Evolutionary conservation across 352 stramenopile genomes (phyloP).

Genomic region (Phytophthora citricola): DNA sequence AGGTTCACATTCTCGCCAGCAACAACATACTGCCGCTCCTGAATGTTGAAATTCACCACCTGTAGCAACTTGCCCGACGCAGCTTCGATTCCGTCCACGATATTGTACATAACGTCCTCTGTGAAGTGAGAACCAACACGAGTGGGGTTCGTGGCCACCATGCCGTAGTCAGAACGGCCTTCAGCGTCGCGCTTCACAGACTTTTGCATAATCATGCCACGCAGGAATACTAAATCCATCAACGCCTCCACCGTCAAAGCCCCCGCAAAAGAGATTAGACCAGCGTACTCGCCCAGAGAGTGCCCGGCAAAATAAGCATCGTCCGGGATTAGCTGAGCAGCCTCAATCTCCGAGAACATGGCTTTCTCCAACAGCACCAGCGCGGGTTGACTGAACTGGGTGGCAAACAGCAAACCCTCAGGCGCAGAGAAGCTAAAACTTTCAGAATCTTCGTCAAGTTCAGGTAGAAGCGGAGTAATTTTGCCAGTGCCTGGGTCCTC

Average conservation of each 20-base stretch:
- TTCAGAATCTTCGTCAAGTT: conserved; percentile 54
- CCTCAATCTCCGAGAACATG: conserved; percentile 84
- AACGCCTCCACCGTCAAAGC: conserved; percentile 69
- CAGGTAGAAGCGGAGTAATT: conserved; percentile 69
- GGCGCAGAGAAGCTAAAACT: conserved; percentile 14
- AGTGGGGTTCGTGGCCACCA: conserved; percentile 87
- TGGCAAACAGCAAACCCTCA: conserved; percentile 83
- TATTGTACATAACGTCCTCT: conserved; percentile 67
- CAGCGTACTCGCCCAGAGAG: conserved; percentile 91
- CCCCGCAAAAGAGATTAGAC: conserved; percentile 78
- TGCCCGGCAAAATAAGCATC: conserved; percentile 84
- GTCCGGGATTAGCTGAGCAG: conserved; percentile 72
- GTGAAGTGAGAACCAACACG: conserved; percentile 78
- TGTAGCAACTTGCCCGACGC: conserved; percentile 79
- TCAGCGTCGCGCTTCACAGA: conserved; percentile 62
- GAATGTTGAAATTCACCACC: conserved; percentile 91
- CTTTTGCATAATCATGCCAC: conserved; percentile 73
- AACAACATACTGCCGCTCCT: conserved; percentile 86
- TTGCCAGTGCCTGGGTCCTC: conserved; percentile 64
- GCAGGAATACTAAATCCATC: conserved; percentile 82
- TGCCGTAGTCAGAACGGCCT: conserved; percentile 86
- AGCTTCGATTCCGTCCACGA: conserved; percentile 71
- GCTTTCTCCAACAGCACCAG: conserved; percentile 88
- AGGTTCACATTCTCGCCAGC: conserved; percentile 85
- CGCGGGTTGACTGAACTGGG: conserved; percentile 87